Evolutionary conservation across 345 rosid species (phyloP), one percentile per base, ranked within the genome.

Genomic region (Populus davidiana): DNA sequence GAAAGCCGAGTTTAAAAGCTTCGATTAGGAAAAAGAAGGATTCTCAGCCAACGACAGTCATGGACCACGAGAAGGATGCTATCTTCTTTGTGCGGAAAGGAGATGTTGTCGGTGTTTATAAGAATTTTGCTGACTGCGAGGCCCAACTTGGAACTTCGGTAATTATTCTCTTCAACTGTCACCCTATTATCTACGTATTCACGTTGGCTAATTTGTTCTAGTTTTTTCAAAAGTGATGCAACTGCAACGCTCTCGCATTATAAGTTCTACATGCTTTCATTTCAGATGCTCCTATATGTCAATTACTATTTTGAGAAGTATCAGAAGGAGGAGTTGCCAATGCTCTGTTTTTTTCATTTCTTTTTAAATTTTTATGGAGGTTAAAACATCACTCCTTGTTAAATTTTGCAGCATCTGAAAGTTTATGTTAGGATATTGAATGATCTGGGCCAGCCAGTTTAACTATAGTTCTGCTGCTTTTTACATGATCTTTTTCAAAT

Each of bases 101-200:
- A 79, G 94, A 93, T 69, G 59, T 89, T 50, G 90, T 91, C 72
- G 98, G 96, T 41, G 87, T 93, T 71, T 93, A 89, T 77, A 88
- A 86, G 82, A 91, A 81, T 71, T 82, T 93, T 56, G 54, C 71
- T 61, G 96, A 92, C 72, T 93, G 98, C 75, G 93, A 86, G 72
- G 90, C 94, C 76, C 99, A 96, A 88, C 86, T 87, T 75, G 97
- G 98, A 73, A 88, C 90, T 25, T 95, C 97, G 83, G 99, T 93
- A 81, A 47, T 81, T 68, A 64, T 73, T 36, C 49, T 76, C 44
- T 21, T 21, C 63, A 56, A 56, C 13, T 8, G 18, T 73, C 38
- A 16, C 17, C 1, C 17, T 5, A 17, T 71, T 23, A 6, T 49
- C 9, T 70, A 70, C 33, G 47, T 56, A 21, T n/a, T 56, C 62